Evolutionary conservation across 2,329 filamentous ascomycete species (phyloP), one percentile per base, ranked within the genome.

Genomic region (Gremmenia infestans): DNA sequence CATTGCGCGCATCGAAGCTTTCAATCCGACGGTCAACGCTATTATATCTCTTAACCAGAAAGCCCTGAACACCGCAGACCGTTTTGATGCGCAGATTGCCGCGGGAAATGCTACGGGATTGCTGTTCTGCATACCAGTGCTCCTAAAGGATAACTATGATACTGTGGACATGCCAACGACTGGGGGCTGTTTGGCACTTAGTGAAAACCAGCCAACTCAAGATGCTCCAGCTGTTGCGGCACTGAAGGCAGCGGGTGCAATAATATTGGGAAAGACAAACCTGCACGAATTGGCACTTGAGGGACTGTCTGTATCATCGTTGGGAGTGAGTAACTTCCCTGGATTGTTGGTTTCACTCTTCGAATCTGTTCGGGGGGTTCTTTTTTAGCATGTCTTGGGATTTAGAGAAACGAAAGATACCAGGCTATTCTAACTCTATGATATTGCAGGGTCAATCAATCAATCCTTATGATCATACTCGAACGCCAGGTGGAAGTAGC

Each of bases 251-350:
- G 85, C 85, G 0, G 91, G 91, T 1, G 90, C 87, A 2, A 75
- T 95, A 22, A 76, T 94, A 32, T 73, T 95, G 51, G 90, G 89
- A 4, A 93, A 92, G 74, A 82, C 87, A 48, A 86, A 81, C 48
- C 92, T 95, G 89, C 91, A 96, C 72, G 90, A 95, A 72, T 71
- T 92, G 40, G 91, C 84, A 0, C 71, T 87, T 0, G 83, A 87
- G 63, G 85, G 84, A 0, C 72, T 86, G 40, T 79, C 78, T 1
- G 81, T 85, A 1, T 86, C 82, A 0, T 85, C 81, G 0, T 66
- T 85, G 0, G 83, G 82, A 12, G 84, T 32, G 9, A 32, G 28
- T 32, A 32, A 32, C 7, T 9, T 9, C 28, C 28, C 28, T 32
- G 28, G 8, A 8, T 9, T 9, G 28, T 32, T 9, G 8, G 7